Base-by-base conservation (phyloP, 2,329 filamentous ascomycete genomes). In the Verticillium klebahnii region DNA sequence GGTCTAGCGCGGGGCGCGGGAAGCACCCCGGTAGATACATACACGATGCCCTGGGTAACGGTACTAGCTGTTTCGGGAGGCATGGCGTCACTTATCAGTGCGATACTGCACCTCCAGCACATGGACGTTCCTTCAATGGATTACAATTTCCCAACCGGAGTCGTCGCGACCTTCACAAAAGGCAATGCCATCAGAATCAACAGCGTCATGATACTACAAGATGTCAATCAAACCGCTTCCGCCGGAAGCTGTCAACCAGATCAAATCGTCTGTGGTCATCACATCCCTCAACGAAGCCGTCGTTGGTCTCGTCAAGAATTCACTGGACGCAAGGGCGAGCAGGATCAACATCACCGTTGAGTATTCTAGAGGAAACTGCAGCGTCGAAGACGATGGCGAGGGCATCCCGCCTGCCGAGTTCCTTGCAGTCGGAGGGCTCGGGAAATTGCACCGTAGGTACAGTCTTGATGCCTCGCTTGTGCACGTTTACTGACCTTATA, bases 201-300 rank as follows among this genome's bases (percentile, higher is more conserved):
- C 39, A 19, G 7, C 39, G 8, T 8, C 17, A 45, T 45, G 39
- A 45, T 6, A 17, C 3, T 5, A 31, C 65, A 72, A 65, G 74
- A 87, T 87, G 84, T 84, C 81, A 64, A 94, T 95, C 70, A 81
- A 82, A 66, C 86, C 82, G 58, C 82, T 97, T 63, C 90, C 92
- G 14, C 77, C 84, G 40, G 82, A 90, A 67, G 91, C 90, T 61
- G 82, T 87, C 68, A 85, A 89, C 57, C 91, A 93, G 72, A 89
- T 99, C 77, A 91, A 89, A 71, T 97, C 94, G 0, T 96, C 94
- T 0, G 86, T 87, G n/a, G 81, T 84, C 61, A 89, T 98, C 67
- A 90, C 87, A 1, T 89, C 87, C 55, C 79, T 98, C 36, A 89
- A 89, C 67, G 84, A 78, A 31, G 92, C 91, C 5, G 78, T 91